Conservation (phyloP, 164 flowering plant species). For the Piper longum region DNA sequence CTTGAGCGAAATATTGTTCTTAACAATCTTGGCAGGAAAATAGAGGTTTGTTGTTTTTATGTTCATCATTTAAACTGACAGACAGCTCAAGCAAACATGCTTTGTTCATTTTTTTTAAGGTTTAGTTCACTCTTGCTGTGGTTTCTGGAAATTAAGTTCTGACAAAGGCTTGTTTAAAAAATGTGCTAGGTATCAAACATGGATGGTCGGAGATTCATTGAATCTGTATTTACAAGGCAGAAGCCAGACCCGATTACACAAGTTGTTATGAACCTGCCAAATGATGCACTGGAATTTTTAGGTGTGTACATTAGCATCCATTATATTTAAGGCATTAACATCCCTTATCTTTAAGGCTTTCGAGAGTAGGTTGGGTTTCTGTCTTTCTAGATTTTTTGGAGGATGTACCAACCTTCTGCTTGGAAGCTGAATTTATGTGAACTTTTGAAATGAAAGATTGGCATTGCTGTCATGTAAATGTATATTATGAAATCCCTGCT, state of each 20-base stretch:
- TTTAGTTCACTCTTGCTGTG: too few species aligned
- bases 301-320: constrained; percentile 25
- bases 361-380: background rate
- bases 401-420: too few species aligned
- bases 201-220: constrained; percentile 92
- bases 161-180: background rate
- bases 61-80: background rate
- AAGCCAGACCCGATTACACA: constrained; percentile 54
- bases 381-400: background rate
- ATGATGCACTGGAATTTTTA: constrained; percentile 70
- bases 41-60: constrained; percentile 35
- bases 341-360: too few species aligned
- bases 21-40: constrained; percentile 74
- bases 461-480: too few species aligned
- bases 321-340: too few species aligned
- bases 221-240: constrained; percentile 44
- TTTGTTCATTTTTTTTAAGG: too few species aligned
- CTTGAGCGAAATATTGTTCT: constrained; percentile 59
- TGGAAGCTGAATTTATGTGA: too few species aligned
- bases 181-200: constrained; percentile 63
- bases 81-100: too few species aligned
- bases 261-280: constrained; percentile 92
- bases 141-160: too few species aligned
- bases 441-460: too few species aligned
- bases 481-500: too few species aligned